Conservation (phyloP, 345 rosid species). For the Noccaea bulbosa region DNA sequence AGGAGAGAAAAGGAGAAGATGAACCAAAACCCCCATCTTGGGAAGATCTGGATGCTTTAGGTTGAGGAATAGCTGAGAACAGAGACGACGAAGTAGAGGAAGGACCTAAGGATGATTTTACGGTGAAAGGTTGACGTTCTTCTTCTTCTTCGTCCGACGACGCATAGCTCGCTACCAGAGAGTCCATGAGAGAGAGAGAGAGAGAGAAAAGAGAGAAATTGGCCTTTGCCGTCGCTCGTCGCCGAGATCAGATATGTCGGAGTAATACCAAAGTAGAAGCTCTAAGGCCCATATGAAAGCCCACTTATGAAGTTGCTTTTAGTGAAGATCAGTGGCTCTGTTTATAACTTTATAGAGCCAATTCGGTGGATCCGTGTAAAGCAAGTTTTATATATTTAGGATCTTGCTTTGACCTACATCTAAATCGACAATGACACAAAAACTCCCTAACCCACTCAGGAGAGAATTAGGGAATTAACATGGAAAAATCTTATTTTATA, state of each 20-base stretch:
- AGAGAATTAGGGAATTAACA: too few species aligned
- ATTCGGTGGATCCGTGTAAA: too few species aligned
- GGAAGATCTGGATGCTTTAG: conserved; percentile 41
- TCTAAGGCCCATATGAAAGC: conserved; percentile 27
- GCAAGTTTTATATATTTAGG: neutral
- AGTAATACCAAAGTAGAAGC: neutral
- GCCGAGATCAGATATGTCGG: neutral
- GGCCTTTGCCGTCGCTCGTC: neutral
- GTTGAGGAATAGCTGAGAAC: conserved; percentile 60
- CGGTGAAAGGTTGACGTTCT: conserved; percentile 35
- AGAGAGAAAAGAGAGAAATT: conserved; percentile 10
- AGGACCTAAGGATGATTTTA: neutral
- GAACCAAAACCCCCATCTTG: conserved; percentile 34
- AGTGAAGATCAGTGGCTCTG: too few species aligned
- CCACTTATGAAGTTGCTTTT: neutral
- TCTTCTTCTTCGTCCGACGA: conserved; percentile 87
- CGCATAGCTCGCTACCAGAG: conserved; percentile 78
- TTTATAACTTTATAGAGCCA: too few species aligned
- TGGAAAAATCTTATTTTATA: too few species aligned
- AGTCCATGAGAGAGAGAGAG: conserved; percentile 59
- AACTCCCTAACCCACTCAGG: too few species aligned
- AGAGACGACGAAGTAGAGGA: conserved; percentile 41
- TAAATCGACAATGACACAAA: neutral
- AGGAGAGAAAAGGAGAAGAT: conserved; percentile 50
- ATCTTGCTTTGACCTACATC: neutral